phyloP scores from a whole-genome alignment of 2,329 filamentous ascomycete species.

The Colletotrichum orchidophilum region DNA sequence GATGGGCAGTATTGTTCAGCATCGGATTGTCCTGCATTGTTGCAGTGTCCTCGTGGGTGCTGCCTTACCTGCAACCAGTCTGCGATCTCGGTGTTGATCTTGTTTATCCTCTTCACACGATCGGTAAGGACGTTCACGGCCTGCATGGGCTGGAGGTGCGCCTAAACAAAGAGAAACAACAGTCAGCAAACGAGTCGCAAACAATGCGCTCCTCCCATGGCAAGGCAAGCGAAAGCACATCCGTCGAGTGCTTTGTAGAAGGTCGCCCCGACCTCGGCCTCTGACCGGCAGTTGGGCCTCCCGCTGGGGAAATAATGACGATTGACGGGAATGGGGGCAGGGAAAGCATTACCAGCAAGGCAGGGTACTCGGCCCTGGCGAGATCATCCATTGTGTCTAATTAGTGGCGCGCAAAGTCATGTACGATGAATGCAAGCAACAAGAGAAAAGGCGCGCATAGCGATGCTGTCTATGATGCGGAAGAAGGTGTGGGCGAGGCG shows the following conservation, averaged over 20 bases:
- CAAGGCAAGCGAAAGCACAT: neutral
- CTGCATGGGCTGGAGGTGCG: slow-evolving; percentile 81
- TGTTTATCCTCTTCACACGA: slow-evolving; percentile 85
- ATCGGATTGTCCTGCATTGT: slow-evolving; percentile 4
- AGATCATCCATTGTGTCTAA: slow-evolving; percentile 73
- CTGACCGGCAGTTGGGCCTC: neutral
- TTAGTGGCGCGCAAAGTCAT: slow-evolving; percentile 32
- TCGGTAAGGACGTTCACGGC: slow-evolving; percentile 86
- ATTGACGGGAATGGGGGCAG: neutral
- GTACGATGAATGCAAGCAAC: slow-evolving; percentile 27
- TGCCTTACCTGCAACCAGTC: slow-evolving; percentile 91
- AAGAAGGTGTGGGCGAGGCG: slow-evolving; percentile 25
- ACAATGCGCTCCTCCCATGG: slow-evolving; percentile 19
- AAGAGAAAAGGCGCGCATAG: slow-evolving; percentile 35
- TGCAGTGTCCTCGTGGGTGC: neutral
- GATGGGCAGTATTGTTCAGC: slow-evolving; percentile 32
- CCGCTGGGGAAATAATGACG: neutral
- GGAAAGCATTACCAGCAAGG: slow-evolving; percentile 77
- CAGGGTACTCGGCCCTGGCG: slow-evolving; percentile 90
- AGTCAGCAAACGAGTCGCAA: slow-evolving; percentile 34
- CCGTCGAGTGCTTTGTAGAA: neutral
- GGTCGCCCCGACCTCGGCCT: neutral
- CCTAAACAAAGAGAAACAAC: slow-evolving; percentile 58
- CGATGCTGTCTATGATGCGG: slow-evolving; percentile 35
- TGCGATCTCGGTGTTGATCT: slow-evolving; percentile 89